Percentiles rank a stretch among this genome's conserved stretches.
These are phyloP conservation scores for Talaromyces sp. DNA, from an alignment of 2,329 filamentous ascomycete genomes.

Conservation along the genomic window DNA sequence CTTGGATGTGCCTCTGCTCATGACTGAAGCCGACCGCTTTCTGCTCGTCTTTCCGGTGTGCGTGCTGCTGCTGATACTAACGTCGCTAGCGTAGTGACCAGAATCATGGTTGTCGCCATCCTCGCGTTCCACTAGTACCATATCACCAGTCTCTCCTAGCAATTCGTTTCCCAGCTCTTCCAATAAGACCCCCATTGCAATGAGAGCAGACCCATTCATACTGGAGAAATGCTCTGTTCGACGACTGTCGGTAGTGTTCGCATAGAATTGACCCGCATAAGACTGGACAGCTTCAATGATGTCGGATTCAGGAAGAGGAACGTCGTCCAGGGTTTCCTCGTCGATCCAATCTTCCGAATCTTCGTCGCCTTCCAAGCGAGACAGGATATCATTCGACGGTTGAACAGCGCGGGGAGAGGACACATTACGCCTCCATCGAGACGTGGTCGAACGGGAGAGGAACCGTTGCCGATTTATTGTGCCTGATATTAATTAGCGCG, in stretches of 20 bases:
- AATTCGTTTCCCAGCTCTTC: conserved; percentile 56
- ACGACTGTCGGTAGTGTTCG: conserved; percentile 32
- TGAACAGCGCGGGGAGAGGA: conserved; percentile 42
- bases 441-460: conserved; percentile 19
- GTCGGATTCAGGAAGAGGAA: conserved; percentile 55
- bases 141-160: conserved; percentile 58
- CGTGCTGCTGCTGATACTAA: conserved; percentile 2
- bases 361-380: conserved; percentile 57
- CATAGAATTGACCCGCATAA: conserved; percentile 59
- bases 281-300: conserved; percentile 57
- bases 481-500: conserved; percentile 35
- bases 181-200: conserved; percentile 60
- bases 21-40: conserved; percentile 14
- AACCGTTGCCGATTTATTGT: conserved; percentile 28
- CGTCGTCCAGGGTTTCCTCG: conserved; percentile 40
- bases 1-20: conserved; percentile 4
- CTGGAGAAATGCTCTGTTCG: conserved; percentile 49
- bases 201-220: conserved; percentile 62
- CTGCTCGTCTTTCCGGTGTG: neutral
- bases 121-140: conserved; percentile 56
- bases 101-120: conserved; percentile 20
- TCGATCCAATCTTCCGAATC: conserved; percentile 52
- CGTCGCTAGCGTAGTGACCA: conserved; percentile 1
- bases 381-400: conserved; percentile 60
- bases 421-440: conserved; percentile 34